These are phyloP conservation scores for Cutaneotrichosporon sp. DNA, from an alignment of 1,284 basidiomycete species.

Conservation along the genomic window DNA sequence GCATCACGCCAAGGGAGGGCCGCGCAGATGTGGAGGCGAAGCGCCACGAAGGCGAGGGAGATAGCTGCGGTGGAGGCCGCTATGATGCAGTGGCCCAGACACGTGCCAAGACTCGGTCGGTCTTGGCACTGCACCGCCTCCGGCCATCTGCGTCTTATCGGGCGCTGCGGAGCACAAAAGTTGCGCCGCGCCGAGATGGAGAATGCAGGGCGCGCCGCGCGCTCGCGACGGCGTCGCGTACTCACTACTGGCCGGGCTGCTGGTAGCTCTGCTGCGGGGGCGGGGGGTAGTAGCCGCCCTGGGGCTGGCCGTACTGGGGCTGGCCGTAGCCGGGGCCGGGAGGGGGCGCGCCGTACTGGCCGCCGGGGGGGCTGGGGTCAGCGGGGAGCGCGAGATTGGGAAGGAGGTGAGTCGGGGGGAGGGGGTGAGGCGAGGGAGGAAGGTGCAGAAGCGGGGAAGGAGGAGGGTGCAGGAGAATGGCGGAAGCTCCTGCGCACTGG, in stretches of 20 bases:
- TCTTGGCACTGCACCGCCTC: neutral
- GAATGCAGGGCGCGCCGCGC: neutral
- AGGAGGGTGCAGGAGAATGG: too few species aligned
- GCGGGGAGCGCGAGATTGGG: too few species aligned
- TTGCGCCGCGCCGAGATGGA: neutral
- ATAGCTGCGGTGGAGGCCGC: too few species aligned
- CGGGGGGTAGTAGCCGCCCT: constrained; percentile 43
- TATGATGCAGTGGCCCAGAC: too few species aligned
- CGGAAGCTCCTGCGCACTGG: too few species aligned
- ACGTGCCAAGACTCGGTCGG: neutral
- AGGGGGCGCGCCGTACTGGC: too few species aligned
- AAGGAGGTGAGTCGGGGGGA: neutral
- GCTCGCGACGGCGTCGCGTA: too few species aligned
- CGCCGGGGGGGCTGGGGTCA: constrained; percentile 6
- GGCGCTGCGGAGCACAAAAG: too few species aligned
- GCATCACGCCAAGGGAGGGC: neutral
- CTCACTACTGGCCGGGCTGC: constrained; percentile 33
- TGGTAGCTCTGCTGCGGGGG: constrained; percentile 37
- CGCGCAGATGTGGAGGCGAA: neutral
- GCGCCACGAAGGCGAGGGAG: neutral
- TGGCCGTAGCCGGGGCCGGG: constrained; percentile 25
- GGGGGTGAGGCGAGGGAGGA: neutral
- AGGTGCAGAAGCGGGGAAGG: neutral
- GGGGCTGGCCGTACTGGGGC: constrained; percentile 31
- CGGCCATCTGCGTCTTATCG: neutral